These are phyloP conservation scores for Candida wancherniae DNA, from an alignment of 805 yeast species.

Conservation along the genomic window DNA sequence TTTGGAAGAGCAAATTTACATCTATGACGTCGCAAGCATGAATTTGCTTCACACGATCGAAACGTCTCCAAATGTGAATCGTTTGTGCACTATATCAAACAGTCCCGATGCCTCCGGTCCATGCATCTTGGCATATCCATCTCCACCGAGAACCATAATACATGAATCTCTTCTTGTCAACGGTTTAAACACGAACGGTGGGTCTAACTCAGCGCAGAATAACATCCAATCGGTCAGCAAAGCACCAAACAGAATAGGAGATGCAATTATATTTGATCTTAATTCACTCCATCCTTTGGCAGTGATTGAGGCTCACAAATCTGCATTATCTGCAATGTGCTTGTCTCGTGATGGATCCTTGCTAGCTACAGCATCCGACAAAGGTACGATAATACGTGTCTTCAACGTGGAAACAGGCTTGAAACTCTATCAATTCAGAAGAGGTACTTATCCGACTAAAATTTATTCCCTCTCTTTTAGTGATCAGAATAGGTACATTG, in stretches of 20 bases:
- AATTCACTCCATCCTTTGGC: constrained; percentile 68
- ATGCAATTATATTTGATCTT: constrained; percentile 76
- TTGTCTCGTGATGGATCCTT: constrained; percentile 72
- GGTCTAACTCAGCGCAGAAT: constrained; percentile 34
- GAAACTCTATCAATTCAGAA: constrained; percentile 65
- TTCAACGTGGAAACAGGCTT: constrained; percentile 64
- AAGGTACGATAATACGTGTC: constrained; percentile 86
- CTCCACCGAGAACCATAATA: constrained; percentile 58
- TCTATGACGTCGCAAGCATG: constrained; percentile 40
- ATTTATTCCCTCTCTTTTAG: constrained; percentile 77
- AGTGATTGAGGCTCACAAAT: constrained; percentile 81
- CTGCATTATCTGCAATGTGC: constrained; percentile 63
- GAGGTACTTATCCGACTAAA: constrained; percentile 82
- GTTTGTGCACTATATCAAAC: constrained; percentile 57
- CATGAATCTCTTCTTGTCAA: constrained; percentile 39
- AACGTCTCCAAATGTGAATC: constrained; percentile 41
- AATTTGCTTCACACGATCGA: constrained; percentile 41
- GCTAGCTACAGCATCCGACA: constrained; percentile 83
- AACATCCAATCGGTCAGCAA: constrained; percentile 38
- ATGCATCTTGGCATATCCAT: constrained; percentile 66
- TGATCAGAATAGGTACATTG: constrained; percentile 58
- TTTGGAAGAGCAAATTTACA: constrained; percentile 41
- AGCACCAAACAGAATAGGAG: constrained; percentile 52
- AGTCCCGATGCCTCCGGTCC: constrained; percentile 31
- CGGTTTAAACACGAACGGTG: constrained; percentile 39